A percentile compares a stretch with the other conserved stretches of the same genome.
Conservation (phyloP, 768 basidiomycete species). For the Naganishia vishniacii region DNA sequence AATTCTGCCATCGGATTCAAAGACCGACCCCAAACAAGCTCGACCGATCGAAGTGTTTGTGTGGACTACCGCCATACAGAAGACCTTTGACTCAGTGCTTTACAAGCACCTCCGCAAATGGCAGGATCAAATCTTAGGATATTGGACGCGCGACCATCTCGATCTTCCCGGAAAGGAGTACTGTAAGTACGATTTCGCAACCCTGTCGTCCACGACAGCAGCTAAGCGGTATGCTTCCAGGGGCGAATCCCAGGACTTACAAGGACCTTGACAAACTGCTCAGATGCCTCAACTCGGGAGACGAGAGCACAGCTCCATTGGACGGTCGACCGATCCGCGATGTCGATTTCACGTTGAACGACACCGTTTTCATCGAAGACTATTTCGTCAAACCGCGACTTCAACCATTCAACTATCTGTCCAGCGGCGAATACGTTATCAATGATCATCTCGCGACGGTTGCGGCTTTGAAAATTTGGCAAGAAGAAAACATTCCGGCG, state of each 20-base stretch:
- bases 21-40: neutral
- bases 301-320: neutral
- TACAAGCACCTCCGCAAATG: neutral
- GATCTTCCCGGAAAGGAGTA: neutral
- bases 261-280: neutral
- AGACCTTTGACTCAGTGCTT: neutral
- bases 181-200: neutral
- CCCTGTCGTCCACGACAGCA: too few species aligned
- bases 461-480: too few species aligned
- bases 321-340: neutral
- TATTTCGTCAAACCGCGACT: neutral
- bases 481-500: neutral
- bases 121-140: neutral
- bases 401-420: neutral
- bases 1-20: neutral
- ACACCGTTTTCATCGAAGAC: neutral
- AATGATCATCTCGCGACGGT: too few species aligned
- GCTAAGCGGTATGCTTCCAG: neutral
- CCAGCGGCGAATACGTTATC: neutral
- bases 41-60: neutral
- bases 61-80: neutral
- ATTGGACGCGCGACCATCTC: neutral
- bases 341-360: neutral
- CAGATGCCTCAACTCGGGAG: neutral
- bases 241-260: neutral